These are phyloP conservation scores for Mortierella polycephala DNA, from an alignment of 371 early-diverging fungal genomes.

Conservation along the genomic window DNA sequence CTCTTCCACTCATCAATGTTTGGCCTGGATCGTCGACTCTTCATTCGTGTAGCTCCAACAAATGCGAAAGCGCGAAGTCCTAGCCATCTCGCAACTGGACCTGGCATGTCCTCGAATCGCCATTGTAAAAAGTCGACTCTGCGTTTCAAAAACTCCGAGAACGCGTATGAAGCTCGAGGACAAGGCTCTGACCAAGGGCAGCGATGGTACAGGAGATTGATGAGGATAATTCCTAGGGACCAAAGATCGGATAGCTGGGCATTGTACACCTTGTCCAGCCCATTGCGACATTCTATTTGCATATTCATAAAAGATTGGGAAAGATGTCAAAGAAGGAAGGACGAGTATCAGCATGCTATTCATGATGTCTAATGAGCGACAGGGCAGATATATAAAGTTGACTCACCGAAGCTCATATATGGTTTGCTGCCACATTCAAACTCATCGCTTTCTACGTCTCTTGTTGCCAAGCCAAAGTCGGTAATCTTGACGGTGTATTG, in stretches of 20 bases:
- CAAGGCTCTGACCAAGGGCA: slow-evolving; percentile 76
- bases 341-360: not conserved
- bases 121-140: slow-evolving; percentile 62
- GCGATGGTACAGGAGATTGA: slow-evolving; percentile 71
- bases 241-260: slow-evolving; percentile 68
- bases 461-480: slow-evolving; percentile 84
- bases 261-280: slow-evolving; percentile 60
- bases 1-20: slow-evolving; percentile 51
- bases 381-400: not conserved
- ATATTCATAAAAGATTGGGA: not conserved
- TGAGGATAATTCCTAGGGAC: slow-evolving; percentile 73
- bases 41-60: slow-evolving; percentile 46
- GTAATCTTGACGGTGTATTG: slow-evolving; percentile 69
- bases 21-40: slow-evolving; percentile 31
- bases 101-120: slow-evolving; percentile 61
- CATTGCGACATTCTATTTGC: slow-evolving; percentile 67
- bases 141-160: slow-evolving; percentile 65
- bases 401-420: slow-evolving; percentile 70
- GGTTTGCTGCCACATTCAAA: slow-evolving; percentile 82
- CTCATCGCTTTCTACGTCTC: slow-evolving; percentile 71
- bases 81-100: slow-evolving; percentile 66
- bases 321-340: not conserved
- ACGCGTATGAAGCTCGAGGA: slow-evolving; percentile 62
- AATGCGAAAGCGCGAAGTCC: slow-evolving; percentile 66
- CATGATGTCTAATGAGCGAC: not conserved